A percentile compares a stretch with the other conserved stretches of the same genome.
Conservation (phyloP, 1,284 basidiomycete species). For the Veloporphyrellus conicus region DNA sequence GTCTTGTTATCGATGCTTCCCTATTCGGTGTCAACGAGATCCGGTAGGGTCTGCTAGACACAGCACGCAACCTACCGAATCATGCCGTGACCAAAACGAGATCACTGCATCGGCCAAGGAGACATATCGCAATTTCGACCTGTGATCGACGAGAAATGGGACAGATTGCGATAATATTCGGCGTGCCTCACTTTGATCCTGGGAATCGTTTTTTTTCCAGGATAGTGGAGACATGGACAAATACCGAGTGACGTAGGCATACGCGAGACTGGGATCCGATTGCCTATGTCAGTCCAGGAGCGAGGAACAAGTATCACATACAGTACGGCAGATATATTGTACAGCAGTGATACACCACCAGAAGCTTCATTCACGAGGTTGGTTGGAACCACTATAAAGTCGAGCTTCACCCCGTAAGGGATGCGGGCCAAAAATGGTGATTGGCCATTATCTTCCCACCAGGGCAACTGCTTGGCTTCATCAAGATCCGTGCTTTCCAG, state of each 20-base stretch:
- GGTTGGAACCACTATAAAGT: conserved; percentile 47
- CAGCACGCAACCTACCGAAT: conserved; percentile 45
- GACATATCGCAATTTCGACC: conserved; percentile 47
- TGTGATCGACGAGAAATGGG: conserved; percentile 60
- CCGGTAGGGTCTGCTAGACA: neutral
- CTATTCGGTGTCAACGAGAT: conserved; percentile 32
- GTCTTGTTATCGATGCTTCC: conserved; percentile 42
- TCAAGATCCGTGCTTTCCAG: conserved; percentile 56
- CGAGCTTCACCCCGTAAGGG: conserved; percentile 41
- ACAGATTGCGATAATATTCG: conserved; percentile 47
- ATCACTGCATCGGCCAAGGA: conserved; percentile 50
- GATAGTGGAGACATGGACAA: conserved; percentile 56
- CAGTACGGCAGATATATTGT: conserved; percentile 65
- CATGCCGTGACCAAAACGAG: conserved; percentile 58
- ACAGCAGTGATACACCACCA: conserved; percentile 48
- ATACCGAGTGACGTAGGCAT: conserved; percentile 59
- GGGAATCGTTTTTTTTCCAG: conserved; percentile 33
- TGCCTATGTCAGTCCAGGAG: conserved; percentile 1
- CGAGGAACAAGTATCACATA: conserved; percentile 35
- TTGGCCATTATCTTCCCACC: conserved; percentile 49
- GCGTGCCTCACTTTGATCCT: conserved; percentile 45
- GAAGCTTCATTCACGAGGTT: conserved; percentile 42
- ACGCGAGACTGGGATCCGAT: conserved; percentile 49
- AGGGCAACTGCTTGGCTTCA: conserved; percentile 47
- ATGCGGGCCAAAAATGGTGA: conserved; percentile 1